Conservation (phyloP, 805 yeast genomes). For the Suhomyces kilbournensis region DNA sequence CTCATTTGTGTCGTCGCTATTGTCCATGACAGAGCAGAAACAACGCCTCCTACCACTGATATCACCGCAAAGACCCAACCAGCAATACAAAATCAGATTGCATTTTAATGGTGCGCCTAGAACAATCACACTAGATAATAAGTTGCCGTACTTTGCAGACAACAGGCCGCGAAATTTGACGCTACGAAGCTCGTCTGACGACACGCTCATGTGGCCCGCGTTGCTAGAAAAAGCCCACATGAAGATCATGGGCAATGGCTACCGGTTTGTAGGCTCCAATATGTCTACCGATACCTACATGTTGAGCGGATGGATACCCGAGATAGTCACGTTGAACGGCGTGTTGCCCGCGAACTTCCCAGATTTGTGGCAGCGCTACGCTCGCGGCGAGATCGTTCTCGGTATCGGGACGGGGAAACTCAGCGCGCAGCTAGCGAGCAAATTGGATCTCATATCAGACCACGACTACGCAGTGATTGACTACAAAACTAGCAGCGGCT, state of each 20-base stretch:
- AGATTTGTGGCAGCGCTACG: slow-evolving; percentile 23
- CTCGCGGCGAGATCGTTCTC: slow-evolving; percentile 39
- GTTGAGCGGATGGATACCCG: slow-evolving; percentile 75
- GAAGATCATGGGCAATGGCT: slow-evolving; percentile 55
- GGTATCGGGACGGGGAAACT: slow-evolving; percentile 68
- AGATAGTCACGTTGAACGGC: slow-evolving; percentile 38
- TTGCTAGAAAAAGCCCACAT: slow-evolving; percentile 76
- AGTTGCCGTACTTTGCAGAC: slow-evolving; percentile 36
- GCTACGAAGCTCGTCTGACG: slow-evolving; percentile 35
- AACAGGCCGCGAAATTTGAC: slow-evolving; percentile 24
- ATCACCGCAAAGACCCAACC: slow-evolving; percentile 13
- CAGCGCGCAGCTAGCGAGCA: slow-evolving; percentile 29
- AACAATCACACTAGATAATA: slow-evolving; percentile 45
- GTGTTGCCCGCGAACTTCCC: slow-evolving; percentile 21
- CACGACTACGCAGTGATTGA: slow-evolving; percentile 67
- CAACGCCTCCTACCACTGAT: slow-evolving; percentile 6
- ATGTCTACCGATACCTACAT: slow-evolving; percentile 66
- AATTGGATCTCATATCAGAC: slow-evolving; percentile 43
- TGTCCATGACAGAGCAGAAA: slow-evolving; percentile 42
- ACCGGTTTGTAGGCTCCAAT: slow-evolving; percentile 70
- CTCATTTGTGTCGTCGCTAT: slow-evolving; percentile 68
- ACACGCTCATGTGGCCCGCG: slow-evolving; percentile 57
- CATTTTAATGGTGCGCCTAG: slow-evolving; percentile 54
- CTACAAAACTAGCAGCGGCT: slow-evolving; percentile 20
- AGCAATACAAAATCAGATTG: slow-evolving; percentile 40